phyloP scores from a whole-genome alignment of 352 stramenopile species.

The Phytopythium montanum region DNA sequence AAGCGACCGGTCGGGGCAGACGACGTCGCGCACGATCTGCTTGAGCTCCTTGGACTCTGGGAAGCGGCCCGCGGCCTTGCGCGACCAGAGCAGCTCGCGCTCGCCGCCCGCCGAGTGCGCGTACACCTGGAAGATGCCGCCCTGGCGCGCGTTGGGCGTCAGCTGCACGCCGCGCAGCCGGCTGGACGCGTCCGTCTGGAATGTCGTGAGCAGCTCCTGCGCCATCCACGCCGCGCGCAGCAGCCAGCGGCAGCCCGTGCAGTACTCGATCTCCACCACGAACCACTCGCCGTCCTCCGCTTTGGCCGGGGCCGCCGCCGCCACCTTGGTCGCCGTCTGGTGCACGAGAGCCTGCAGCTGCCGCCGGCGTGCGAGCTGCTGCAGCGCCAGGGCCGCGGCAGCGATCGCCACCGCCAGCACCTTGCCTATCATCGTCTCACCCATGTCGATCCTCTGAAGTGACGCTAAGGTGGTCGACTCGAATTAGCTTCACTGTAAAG shows the following conservation, averaged over 20 bases:
- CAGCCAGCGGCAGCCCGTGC: conserved; percentile 89
- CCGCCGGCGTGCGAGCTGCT: conserved; percentile 32
- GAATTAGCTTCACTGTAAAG: too few species aligned
- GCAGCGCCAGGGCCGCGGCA: conserved; percentile 29
- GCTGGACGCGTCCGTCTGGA: conserved; percentile 67
- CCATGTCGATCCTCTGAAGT: background rate
- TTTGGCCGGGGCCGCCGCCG: background rate
- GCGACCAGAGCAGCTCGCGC: conserved; percentile 81
- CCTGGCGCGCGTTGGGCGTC: conserved; percentile 52
- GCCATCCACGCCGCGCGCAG: conserved; percentile 86
- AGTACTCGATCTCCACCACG: conserved; percentile 91
- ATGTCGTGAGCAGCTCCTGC: conserved; percentile 92
- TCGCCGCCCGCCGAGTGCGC: conserved; percentile 39
- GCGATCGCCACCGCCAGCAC: conserved; percentile 23
- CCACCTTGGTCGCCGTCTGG: background rate
- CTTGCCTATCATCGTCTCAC: conserved; percentile 10
- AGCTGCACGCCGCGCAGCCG: conserved; percentile 56
- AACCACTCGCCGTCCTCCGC: conserved; percentile 22
- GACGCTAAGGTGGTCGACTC: background rate
- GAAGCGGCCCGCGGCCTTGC: conserved; percentile 77
- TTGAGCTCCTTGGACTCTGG: conserved; percentile 93
- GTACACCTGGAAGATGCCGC: conserved; percentile 69
- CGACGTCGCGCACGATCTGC: conserved; percentile 86
- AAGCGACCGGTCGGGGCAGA: conserved; percentile 79
- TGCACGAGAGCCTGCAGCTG: conserved; percentile 5